A percentile compares a stretch with the other conserved stretches of the same genome.
phyloP scores from a whole-genome alignment of 495 filamentous ascomycete genomes.

The Astrothelium subdiscretum region DNA sequence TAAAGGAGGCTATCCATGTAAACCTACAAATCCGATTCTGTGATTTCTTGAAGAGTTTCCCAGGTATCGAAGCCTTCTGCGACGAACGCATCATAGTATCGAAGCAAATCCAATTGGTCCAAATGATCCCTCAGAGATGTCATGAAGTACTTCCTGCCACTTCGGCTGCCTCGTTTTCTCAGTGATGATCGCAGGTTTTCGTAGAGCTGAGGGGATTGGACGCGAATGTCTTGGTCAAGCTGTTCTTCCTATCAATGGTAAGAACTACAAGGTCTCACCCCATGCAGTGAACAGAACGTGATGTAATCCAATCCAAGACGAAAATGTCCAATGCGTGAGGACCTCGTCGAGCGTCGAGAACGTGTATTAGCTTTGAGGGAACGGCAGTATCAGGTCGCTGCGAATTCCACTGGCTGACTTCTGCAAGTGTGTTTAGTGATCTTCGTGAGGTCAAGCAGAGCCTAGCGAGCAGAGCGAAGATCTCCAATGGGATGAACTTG shows the following conservation, averaged over 20 bases:
- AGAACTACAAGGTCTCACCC: not conserved
- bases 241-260: not conserved
- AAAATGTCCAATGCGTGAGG: not conserved
- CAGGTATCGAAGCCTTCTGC: constrained; percentile 72
- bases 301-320: not conserved
- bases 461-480: not conserved
- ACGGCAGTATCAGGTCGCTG: no score
- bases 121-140: constrained; percentile 47
- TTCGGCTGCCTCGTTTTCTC: not conserved
- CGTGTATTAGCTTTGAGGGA: not conserved
- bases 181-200: not conserved
- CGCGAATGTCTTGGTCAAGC: not conserved
- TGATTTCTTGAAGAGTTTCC: constrained; percentile 69
- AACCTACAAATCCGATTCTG: constrained; percentile 64
- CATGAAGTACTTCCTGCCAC: constrained; percentile 27
- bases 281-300: not conserved
- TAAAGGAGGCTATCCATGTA: not conserved
- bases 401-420: no score
- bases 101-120: constrained; percentile 58
- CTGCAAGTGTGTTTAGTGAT: no score
- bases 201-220: not conserved
- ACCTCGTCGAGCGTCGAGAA: not conserved
- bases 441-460: not conserved
- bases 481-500: not conserved
- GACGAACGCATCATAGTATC: constrained; percentile 57